These are phyloP conservation scores for Talaromyces adpressus DNA, from an alignment of 495 filamentous ascomycete genomes.

Conservation along the genomic window DNA sequence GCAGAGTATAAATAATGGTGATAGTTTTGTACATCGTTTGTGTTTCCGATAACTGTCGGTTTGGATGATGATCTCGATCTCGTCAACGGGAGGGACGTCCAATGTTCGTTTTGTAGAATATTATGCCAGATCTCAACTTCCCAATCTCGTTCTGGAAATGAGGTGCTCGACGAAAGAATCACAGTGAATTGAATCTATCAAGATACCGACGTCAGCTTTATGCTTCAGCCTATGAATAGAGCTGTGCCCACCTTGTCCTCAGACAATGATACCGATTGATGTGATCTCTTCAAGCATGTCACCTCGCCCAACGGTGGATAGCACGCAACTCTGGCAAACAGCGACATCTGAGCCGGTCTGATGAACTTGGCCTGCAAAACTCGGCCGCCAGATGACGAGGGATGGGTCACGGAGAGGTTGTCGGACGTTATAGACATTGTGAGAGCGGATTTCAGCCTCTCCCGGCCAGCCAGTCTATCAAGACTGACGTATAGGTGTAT, in stretches of 20 bases:
- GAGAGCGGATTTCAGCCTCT: not conserved
- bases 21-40: conserved; percentile 14
- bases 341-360: conserved; percentile 36
- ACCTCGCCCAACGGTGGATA: conserved; percentile 66
- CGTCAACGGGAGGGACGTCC: conserved; percentile 27
- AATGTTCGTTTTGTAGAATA: conserved; percentile 30
- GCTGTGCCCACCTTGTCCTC: conserved; percentile 21
- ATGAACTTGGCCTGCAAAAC: conserved; percentile 17
- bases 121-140: conserved; percentile 75
- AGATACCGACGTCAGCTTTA: not conserved
- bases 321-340: conserved; percentile 47
- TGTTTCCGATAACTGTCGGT: conserved; percentile 26
- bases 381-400: not conserved
- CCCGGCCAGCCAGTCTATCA: not conserved
- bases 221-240: not conserved
- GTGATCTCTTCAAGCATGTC: conserved; percentile 43
- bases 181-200: conserved; percentile 56
- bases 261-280: conserved; percentile 17
- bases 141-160: conserved; percentile 52
- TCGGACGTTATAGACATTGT: not conserved
- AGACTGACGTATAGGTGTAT: not conserved
- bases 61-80: conserved; percentile 17
- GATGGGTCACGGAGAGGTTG: not conserved
- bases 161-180: conserved; percentile 58
- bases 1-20: conserved; percentile 33